These are phyloP conservation scores for Elaphomyces granulatus DNA, from an alignment of 495 filamentous ascomycete species.

Conservation along the genomic window DNA sequence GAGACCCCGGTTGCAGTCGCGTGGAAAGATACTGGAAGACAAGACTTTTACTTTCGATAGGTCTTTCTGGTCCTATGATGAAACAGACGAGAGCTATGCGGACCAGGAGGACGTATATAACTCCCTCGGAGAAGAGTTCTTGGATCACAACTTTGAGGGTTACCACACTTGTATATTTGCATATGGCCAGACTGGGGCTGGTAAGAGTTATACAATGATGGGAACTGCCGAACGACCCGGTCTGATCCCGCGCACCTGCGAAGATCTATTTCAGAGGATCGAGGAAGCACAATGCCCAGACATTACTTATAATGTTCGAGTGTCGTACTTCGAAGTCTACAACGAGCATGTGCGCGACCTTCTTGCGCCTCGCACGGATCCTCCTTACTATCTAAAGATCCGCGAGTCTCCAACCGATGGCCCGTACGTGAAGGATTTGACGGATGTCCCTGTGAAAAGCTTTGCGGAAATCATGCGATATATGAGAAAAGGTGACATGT, in stretches of 20 bases:
- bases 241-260: constrained; percentile 91
- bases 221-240: constrained; percentile 75
- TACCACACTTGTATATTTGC: constrained; percentile 99
- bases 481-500: constrained; percentile 82
- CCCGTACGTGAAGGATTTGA: constrained; percentile 95
- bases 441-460: constrained; percentile 74
- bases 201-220: constrained; percentile 99
- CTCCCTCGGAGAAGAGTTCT: constrained; percentile 84
- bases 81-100: constrained; percentile 59
- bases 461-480: constrained; percentile 71
- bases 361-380: constrained; percentile 57
- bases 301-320: constrained; percentile 89
- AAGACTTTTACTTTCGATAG: constrained; percentile 94
- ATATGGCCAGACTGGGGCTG: constrained; percentile 94
- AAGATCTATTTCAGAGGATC: constrained; percentile 91
- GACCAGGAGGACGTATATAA: constrained; percentile 91
- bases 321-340: constrained; percentile 98
- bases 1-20: constrained; percentile 50
- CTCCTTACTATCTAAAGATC: constrained; percentile 90
- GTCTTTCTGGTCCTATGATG: constrained; percentile 89
- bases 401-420: constrained; percentile 90
- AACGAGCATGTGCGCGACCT: constrained; percentile 98
- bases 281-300: constrained; percentile 69
- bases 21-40: constrained; percentile 64
- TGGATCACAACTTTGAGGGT: constrained; percentile 98